Evolutionary conservation across 2,329 filamentous ascomycete species (phyloP).

Genomic region (Penicillium sp.): DNA sequence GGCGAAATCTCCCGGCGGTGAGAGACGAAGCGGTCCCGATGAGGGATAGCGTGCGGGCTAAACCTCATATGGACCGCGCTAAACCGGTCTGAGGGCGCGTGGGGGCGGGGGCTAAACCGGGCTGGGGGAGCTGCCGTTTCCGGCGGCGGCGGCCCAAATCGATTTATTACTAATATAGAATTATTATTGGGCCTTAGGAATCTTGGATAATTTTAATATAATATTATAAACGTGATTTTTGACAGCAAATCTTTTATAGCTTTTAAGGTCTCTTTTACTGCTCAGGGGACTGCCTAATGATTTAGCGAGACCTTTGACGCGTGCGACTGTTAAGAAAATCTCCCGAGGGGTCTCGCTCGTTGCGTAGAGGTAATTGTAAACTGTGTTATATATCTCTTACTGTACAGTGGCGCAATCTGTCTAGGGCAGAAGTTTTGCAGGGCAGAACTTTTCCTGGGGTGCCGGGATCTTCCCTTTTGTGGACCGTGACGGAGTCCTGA

Average conservation of each 20-base stretch:
- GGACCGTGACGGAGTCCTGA: slow-evolving; percentile 16
- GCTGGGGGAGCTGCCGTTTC: neutral
- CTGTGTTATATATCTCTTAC: slow-evolving; percentile 23
- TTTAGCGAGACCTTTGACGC: neutral
- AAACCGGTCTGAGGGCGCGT: neutral
- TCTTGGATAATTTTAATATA: neutral
- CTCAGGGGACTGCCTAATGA: neutral
- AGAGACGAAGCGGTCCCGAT: neutral
- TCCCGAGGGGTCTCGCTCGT: neutral
- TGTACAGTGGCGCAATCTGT: slow-evolving; percentile 21
- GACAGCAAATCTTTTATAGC: neutral
- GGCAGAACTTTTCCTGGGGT: slow-evolving; percentile 30
- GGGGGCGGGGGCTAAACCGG: neutral
- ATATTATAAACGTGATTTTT: neutral
- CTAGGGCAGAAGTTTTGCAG: slow-evolving; percentile 21
- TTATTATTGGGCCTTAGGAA: neutral
- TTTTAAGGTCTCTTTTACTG: neutral
- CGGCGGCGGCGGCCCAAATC: neutral
- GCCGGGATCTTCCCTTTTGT: slow-evolving; percentile 27
- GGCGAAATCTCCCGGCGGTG: neutral
- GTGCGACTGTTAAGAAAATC: neutral
- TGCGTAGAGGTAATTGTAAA: slow-evolving; percentile 23
- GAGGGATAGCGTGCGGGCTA: neutral
- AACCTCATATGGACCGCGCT: neutral
- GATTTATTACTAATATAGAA: neutral